A percentile compares a stretch with the other conserved stretches of the same genome.
Evolutionary conservation across 2,329 filamentous ascomycete genomes (phyloP).

Genomic region (Myriosclerotinia scirpicola): DNA sequence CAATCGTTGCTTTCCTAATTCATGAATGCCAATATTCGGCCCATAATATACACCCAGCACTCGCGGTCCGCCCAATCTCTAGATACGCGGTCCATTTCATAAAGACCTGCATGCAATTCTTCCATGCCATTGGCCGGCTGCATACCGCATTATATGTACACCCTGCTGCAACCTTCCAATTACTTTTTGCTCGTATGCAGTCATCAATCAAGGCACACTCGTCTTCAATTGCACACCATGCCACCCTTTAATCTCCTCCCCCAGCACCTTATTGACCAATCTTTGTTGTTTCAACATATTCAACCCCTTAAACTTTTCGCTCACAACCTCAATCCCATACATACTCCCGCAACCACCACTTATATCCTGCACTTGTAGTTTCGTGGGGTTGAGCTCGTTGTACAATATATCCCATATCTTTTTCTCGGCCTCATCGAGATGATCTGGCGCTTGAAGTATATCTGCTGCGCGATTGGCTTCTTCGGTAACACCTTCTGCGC

Average conservation of each 20-base stretch:
- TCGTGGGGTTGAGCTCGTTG: constrained; percentile 37
- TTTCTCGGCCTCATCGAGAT: constrained; percentile 20
- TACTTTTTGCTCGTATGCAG: no score
- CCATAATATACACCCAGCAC: neutral
- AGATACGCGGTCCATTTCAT: no score
- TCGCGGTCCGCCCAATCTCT: neutral
- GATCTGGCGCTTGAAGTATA: constrained; percentile 8
- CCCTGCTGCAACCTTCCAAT: neutral
- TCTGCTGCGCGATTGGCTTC: constrained; percentile 1
- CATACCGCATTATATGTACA: neutral
- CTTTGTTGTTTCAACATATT: constrained; percentile 79
- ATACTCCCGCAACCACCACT: constrained; percentile 83
- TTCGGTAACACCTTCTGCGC: constrained; percentile 3
- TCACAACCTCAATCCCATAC: constrained; percentile 80
- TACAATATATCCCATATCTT: constrained; percentile 34
- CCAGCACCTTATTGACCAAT: constrained; percentile 72
- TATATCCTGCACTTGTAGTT: constrained; percentile 64
- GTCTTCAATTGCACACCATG: constrained; percentile 82
- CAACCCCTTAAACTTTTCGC: constrained; percentile 67
- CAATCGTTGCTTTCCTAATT: neutral
- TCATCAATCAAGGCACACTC: constrained; percentile 44
- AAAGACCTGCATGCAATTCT: neutral
- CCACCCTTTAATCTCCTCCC: constrained; percentile 76
- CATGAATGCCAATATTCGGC: neutral
- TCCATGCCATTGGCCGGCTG: neutral